phyloP scores from a whole-genome alignment of 164 flowering plant species.

The Chimonanthus praecox region DNA sequence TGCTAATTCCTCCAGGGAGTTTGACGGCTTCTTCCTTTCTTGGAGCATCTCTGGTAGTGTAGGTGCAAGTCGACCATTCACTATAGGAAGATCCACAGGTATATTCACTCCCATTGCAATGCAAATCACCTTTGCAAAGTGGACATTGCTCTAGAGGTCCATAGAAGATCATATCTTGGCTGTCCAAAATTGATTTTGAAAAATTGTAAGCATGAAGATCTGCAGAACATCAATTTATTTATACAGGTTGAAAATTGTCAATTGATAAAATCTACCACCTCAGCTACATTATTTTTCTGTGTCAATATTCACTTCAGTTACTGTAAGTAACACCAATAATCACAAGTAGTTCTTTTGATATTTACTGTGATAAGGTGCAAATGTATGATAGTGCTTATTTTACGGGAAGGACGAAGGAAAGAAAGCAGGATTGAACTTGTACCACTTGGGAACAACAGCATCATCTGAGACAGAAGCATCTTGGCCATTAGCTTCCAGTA shows the following conservation, averaged over 20 bases:
- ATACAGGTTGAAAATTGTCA: no score
- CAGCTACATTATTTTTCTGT: no score
- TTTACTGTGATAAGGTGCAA: not conserved
- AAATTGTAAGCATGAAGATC: no score
- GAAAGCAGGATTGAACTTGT: not conserved
- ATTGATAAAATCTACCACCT: no score
- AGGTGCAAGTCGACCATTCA: constrained; percentile 75
- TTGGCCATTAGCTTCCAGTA: constrained; percentile 53
- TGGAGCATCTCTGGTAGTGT: constrained; percentile 43
- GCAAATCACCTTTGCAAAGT: constrained; percentile 43
- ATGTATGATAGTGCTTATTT: not conserved
- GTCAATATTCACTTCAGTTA: no score
- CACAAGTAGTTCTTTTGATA: not conserved
- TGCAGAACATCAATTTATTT: no score
- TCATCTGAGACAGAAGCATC: constrained; percentile 30
- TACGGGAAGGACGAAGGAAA: not conserved
- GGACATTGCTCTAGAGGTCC: constrained; percentile 63
- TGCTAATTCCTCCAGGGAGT: constrained; percentile 39
- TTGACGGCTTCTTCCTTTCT: constrained; percentile 42
- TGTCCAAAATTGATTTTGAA: not conserved
- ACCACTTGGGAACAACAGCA: constrained; percentile 16
- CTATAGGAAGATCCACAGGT: constrained; percentile 45
- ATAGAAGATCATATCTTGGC: constrained; percentile 47
- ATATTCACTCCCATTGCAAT: constrained; percentile 36
- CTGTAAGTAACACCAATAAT: not conserved